Conservation (phyloP, 352 stramenopile species). For the Phytopythium litorale region DNA sequence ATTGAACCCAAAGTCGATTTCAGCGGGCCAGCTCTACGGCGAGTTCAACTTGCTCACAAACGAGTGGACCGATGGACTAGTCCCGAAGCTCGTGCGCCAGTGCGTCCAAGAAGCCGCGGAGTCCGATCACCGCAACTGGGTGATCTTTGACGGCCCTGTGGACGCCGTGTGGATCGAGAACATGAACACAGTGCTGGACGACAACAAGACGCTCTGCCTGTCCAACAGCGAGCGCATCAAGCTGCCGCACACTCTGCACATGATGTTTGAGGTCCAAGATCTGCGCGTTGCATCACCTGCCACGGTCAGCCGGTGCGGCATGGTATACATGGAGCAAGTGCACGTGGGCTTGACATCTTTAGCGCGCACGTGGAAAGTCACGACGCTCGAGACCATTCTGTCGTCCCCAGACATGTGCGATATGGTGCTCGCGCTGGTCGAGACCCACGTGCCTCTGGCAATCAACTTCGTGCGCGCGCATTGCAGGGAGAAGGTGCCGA, state of each 20-base stretch:
- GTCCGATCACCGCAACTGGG: constrained; percentile 86
- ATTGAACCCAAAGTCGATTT: constrained; percentile 96
- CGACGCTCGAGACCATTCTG: constrained; percentile 67
- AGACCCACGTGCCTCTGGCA: constrained; percentile 73
- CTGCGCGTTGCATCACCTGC: constrained; percentile 85
- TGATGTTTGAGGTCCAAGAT: constrained; percentile 94
- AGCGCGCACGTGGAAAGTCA: constrained; percentile 71
- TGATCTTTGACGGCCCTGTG: constrained; percentile 89
- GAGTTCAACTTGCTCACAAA: constrained; percentile 94
- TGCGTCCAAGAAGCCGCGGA: constrained; percentile 77
- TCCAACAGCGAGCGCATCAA: constrained; percentile 89
- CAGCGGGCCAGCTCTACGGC: constrained; percentile 92
- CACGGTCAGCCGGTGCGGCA: constrained; percentile 87
- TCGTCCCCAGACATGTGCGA: constrained; percentile 49
- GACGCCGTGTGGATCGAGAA: constrained; percentile 94
- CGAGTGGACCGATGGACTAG: constrained; percentile 93
- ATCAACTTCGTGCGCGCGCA: constrained; percentile 89
- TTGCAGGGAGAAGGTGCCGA: constrained; percentile 87
- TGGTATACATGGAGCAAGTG: constrained; percentile 93
- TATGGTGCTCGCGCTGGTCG: constrained; percentile 72
- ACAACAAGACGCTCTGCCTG: constrained; percentile 87
- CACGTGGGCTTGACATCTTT: constrained; percentile 76
- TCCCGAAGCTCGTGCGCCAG: constrained; percentile 91
- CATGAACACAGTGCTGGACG: constrained; percentile 89
- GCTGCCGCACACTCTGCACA: constrained; percentile 81